Conservation (phyloP, 768 basidiomycete species). For the Suillus discolor region DNA sequence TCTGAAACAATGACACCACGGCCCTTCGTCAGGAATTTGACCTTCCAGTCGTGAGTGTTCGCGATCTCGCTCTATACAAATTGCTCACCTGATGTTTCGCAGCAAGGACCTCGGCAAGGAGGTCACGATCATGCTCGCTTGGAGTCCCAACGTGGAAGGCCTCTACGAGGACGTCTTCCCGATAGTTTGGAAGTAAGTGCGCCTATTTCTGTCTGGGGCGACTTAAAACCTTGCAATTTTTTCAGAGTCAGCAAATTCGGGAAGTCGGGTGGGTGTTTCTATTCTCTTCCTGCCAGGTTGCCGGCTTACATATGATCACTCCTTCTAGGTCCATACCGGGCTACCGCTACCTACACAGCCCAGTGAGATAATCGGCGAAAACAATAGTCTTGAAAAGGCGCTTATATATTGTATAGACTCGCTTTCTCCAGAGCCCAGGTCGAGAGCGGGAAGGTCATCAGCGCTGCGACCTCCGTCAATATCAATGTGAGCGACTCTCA, state of each 20-base stretch:
- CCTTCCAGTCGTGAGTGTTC: neutral
- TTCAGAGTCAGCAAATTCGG: slow-evolving; percentile 1
- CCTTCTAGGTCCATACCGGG: neutral
- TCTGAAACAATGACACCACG: neutral
- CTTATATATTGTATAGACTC: neutral
- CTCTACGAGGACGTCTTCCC: neutral
- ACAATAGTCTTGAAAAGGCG: neutral
- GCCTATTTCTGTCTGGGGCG: neutral
- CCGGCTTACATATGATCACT: neutral
- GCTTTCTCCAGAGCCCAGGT: neutral
- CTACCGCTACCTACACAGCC: neutral
- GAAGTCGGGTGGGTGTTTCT: neutral
- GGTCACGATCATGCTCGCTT: neutral
- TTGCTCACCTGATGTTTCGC: neutral
- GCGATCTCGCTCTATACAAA: neutral
- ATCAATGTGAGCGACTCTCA: neutral
- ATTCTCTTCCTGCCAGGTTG: no score
- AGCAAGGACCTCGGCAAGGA: neutral
- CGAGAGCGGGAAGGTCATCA: neutral
- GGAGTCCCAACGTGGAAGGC: neutral
- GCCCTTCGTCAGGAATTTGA: neutral
- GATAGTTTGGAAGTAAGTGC: neutral
- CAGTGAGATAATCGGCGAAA: neutral
- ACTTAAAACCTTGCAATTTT: neutral
- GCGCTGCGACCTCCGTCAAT: neutral